Base-by-base conservation (phyloP, 2,329 filamentous ascomycete genomes). In the Endocalyx cinctus region DNA sequence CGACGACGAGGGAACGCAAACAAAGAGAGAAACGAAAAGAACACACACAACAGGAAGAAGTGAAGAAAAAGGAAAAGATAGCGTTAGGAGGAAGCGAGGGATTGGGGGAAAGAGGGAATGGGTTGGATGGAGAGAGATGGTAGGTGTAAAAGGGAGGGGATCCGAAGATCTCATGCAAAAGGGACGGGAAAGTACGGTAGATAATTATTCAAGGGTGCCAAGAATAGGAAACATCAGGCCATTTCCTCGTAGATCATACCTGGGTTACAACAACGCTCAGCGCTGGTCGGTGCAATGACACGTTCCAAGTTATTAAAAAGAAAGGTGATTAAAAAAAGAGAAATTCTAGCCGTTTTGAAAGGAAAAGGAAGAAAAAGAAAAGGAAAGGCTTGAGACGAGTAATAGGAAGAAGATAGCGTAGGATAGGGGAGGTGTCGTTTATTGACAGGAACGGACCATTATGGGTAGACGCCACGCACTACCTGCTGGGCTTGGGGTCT, bases 191-290 rank as follows among this genome's bases (percentile, higher is more conserved):
- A 52, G n/a, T n/a, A 34, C 37, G 47, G 42, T 48, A 46, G 49
- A 51, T 47, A 43, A 44, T n/a, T 50, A 50, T 50, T 47, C 47
- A 25, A 41, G 43, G 29, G 25, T 34, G 50, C 49, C 51, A 51
- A 56, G 50, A 51, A 46, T 48, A 51, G 50, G 48, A 59, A 60
- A 59, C 59, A 55, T 58, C 55, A 51, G 59, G 51, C 51, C 57
- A 63, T 60, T 61, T 36, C 40, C 35, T 35, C 34, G 63, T 49
- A 60, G 63, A 66, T 65, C 62, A 67, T 66, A 66, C 63, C 54
- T 60, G 51, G 47, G 51, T 54, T n/a, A n/a, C n/a, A n/a, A 57
- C 53, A 51, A 57, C 58, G 55, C 53, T 51, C 54, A 48, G 47
- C 46, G 44, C 47, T 47, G 47, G 52, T 55, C 42, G 50, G 46